Evolutionary conservation across 345 rosid species (phyloP).

Genomic region (Hibiscus mutabilis): DNA sequence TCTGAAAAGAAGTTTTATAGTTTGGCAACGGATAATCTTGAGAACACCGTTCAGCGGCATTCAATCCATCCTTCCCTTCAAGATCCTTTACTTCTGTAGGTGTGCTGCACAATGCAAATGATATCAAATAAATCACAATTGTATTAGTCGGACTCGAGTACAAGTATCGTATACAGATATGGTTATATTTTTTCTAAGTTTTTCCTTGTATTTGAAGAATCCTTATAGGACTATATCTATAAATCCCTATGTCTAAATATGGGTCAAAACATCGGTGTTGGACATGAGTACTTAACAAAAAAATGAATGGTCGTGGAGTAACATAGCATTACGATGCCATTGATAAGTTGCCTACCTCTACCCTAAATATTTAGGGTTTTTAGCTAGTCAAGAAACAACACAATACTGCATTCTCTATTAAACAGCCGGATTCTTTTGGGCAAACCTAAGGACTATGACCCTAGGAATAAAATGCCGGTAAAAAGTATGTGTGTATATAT

Average conservation of each 20-base stretch:
- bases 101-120: constrained; percentile 44
- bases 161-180: not conserved
- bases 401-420: not conserved
- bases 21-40: not conserved
- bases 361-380: not conserved
- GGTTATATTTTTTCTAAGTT: not conserved
- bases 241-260: not conserved
- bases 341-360: not conserved
- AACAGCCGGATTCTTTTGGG: not conserved
- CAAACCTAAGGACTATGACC: not conserved
- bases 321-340: not conserved
- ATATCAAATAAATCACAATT: not conserved
- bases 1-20: not conserved
- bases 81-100: constrained; percentile 75
- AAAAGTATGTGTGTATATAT: not conserved
- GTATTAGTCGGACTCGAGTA: not conserved
- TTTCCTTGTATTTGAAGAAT: not conserved
- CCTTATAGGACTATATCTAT: not conserved
- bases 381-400: no score
- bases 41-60: not conserved
- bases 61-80: constrained; percentile 98
- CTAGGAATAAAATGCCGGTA: not conserved
- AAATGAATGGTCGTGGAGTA: not conserved
- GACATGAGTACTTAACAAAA: not conserved
- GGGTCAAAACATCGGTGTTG: not conserved